Percentiles rank a stretch among this genome's conserved stretches.
Conservation (phyloP, 108 stramenopile genomes). For the Skeletonema menzelii region DNA sequence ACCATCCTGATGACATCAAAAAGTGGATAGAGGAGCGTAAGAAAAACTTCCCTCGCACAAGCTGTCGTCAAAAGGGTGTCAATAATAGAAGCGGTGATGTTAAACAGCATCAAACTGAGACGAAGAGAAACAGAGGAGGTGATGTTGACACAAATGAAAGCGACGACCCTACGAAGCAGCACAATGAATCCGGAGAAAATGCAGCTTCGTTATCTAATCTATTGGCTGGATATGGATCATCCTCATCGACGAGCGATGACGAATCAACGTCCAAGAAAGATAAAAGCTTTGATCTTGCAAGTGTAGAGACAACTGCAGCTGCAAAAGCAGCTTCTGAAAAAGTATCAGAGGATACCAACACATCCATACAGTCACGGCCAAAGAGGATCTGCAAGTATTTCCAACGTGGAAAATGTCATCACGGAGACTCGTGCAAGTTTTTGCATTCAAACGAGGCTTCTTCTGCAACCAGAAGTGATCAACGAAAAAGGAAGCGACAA, state of each 20-base stretch:
- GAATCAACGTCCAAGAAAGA: background rate
- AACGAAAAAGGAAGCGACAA: conserved; percentile 12
- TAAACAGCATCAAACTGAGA: background rate
- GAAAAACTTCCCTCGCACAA: conserved; percentile 65
- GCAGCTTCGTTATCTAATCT: conserved; percentile 54
- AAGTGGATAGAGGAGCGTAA: conserved; percentile 84
- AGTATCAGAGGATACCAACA: background rate
- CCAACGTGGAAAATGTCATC: conserved; percentile 44
- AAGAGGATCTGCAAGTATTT: conserved; percentile 36
- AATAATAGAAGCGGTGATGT: background rate
- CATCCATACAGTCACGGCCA: background rate
- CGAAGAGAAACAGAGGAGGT: conserved; percentile 8
- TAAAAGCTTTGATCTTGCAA: conserved; percentile 11
- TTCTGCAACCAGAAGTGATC: background rate
- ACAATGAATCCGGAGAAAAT: background rate
- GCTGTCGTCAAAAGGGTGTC: conserved; percentile 4
- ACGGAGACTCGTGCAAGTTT: conserved; percentile 49
- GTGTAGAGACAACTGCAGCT: conserved; percentile 6
- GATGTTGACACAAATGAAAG: background rate
- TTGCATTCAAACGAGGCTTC: conserved; percentile 22
- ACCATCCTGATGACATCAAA: conserved; percentile 85
- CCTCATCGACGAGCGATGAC: conserved; percentile 49
- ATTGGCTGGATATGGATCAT: conserved; percentile 82
- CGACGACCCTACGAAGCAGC: background rate
- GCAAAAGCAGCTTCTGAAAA: background rate